Evolutionary conservation across 225 moss, liverwort and hornwort genomes (phyloP), one percentile per base, ranked within the genome.

Genomic region (Marchantia polymorpha): DNA sequence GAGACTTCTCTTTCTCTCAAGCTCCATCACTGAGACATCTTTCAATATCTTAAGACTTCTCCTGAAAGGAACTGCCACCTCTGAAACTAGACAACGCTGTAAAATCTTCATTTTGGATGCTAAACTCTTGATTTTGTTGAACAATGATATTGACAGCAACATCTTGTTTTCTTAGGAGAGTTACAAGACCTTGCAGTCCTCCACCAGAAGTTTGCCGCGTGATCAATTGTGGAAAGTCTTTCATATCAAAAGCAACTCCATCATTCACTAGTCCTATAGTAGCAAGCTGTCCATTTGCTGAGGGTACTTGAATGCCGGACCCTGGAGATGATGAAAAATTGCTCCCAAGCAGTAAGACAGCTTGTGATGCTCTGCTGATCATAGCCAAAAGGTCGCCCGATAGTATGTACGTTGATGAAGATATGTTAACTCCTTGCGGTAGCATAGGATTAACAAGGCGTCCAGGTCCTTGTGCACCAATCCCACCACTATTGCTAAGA

Each of bases 111-210:
- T 92, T 99, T 83, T 92, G 97, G 83, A 95, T 99, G 83, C 92
- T 99, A 89, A 99, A 99, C 88, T 93, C 97, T 86, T 95, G 95
- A 83, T 92, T 99, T 86, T 99, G 97, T 85, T 95, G 95, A 73
- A 99, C 97, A 88, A 95, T 91, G 73, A 93, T 81, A 81, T 97
- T 94, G 79, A 99, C 92, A 85, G 91, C 91, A 81, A 93, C 92
- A 82, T 92, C 97, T 92, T 93, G 96, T 91, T 99, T 99, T 90
- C 93, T 99, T 89, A 99, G 87, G 79, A 81, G 87, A 90, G 92
- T 89, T 91, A 82, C 87, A 66, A 90, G 83, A 82, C 88, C 91
- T 82, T 90, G 91, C 26, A 91, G 91, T 22, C 89, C 89, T 80
- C 89, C 91, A 82, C 82, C 72, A 25, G 73, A 82, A 69, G 84